A percentile compares a stretch with the other conserved stretches of the same genome.
phyloP scores from a whole-genome alignment of 768 basidiomycete species.

The Mrakia gelida region DNA sequence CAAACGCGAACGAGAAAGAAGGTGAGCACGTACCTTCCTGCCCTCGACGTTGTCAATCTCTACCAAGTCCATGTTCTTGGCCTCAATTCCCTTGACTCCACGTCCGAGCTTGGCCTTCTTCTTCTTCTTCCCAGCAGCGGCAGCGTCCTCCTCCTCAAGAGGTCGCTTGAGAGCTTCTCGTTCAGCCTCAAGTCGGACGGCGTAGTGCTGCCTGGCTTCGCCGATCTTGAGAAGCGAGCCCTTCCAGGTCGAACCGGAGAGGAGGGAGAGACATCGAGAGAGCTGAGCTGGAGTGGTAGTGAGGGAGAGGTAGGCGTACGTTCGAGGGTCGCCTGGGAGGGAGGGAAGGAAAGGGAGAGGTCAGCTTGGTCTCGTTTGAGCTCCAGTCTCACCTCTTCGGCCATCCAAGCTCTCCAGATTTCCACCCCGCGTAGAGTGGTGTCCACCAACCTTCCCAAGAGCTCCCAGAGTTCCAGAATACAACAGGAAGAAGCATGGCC shows the following conservation, averaged over 20 bases:
- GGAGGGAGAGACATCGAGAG: conserved; percentile 22
- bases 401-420: not conserved
- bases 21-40: conserved; percentile 17
- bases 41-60: conserved; percentile 4
- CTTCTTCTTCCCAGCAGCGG: not conserved
- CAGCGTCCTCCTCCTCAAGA: conserved; percentile 4
- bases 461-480: not conserved
- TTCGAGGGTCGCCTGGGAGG: conserved; percentile 23
- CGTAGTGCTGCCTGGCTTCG: conserved; percentile 25
- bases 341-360: not conserved
- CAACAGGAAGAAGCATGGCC: not conserved
- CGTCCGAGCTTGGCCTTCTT: conserved; percentile 21
- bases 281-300: conserved; percentile 23
- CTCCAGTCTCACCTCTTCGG: not conserved
- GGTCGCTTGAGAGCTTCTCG: conserved; percentile 18
- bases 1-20: not conserved
- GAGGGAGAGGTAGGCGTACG: conserved; percentile 29
- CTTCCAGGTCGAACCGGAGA: conserved; percentile 32
- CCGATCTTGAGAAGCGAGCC: conserved; percentile 23
- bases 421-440: not conserved
- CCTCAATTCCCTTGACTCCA: conserved; percentile 31
- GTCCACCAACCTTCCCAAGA: not conserved
- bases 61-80: conserved; percentile 25
- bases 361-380: not conserved
- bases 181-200: conserved; percentile 21